Base-by-base conservation (phyloP, 345 rosid genomes). In the Carallia pectinifolia region DNA sequence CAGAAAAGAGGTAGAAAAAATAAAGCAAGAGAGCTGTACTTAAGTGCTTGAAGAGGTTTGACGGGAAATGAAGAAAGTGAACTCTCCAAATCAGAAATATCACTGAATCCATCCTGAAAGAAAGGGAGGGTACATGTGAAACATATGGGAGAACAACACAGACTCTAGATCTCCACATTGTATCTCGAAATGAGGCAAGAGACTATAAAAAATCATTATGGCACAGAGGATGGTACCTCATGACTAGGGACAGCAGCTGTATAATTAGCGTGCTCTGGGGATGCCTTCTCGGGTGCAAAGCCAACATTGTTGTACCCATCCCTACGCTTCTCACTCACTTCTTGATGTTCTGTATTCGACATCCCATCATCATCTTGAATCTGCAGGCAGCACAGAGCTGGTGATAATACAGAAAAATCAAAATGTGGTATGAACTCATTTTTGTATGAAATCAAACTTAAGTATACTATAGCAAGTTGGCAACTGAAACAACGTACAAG, bases 11-110 rank as follows among this genome's bases (percentile, higher is more conserved):
- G 55, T 6, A n/a, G n/a, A 60, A 59, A 27, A 3, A 55, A 31
- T 37, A 48, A 33, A 38, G 19, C 27, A 72, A 38, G 53, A 62
- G 58, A 64, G 37, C 53, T 71, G 31, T 85, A 91, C 97, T 87
- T 86, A 23, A 89, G 91, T 27, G 93, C 96, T 84, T 87, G 91
- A 77, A 95, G 88, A 78, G 99, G 97, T 66, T 85, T 92, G 55
- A 80, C 78, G 5, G 97, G 91, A 86, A 95, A 90, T 34, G 93
- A 81, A 69, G 91, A 81, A 62, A 92, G 83, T 27, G 97, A 89
- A 73, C 84, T 78, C 84, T 87, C 93, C 86, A 89, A 81, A 86
- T 88, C 96, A 81, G 70, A 80, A 39, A 91, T 71, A 66, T 85
- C 83, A 8, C 68, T 80, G 71, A 86, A 77, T 36, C 75, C 86